These are phyloP conservation scores for Coemansia erecta DNA, from an alignment of 192 early-diverging fungal species.

Conservation along the genomic window DNA sequence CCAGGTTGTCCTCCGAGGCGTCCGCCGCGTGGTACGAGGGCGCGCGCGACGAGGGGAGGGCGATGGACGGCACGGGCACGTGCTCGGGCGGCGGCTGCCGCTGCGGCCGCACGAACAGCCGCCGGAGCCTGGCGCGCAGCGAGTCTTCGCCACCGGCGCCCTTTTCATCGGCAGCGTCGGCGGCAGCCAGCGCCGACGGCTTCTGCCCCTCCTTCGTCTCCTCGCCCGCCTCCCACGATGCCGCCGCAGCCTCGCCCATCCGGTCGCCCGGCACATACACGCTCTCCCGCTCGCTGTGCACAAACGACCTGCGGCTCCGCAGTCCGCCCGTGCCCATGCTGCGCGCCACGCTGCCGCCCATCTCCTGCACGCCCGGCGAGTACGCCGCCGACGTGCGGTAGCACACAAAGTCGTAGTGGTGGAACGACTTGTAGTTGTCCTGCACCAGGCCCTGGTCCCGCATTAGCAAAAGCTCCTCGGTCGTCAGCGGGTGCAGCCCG, in stretches of 20 bases:
- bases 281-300: conserved; percentile 13
- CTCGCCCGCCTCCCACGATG: background rate
- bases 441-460: conserved; percentile 68
- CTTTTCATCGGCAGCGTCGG: background rate
- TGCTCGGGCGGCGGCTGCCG: background rate
- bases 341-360: background rate
- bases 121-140: background rate
- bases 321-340: background rate
- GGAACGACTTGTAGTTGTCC: conserved; percentile 88
- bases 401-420: conserved; percentile 84
- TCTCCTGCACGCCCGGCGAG: background rate
- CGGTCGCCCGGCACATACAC: conserved; percentile 2
- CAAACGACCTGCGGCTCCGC: conserved; percentile 24
- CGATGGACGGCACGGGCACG: background rate
- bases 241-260: background rate
- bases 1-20: conserved; percentile 16
- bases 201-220: background rate
- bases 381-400: conserved; percentile 54
- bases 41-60: background rate
- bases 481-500: conserved; percentile 84
- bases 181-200: background rate
- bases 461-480: conserved; percentile 75
- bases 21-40: background rate
- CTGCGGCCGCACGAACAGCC: conserved; percentile 1
- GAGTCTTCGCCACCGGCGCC: background rate